Conservation (phyloP, 2,329 filamentous ascomycete genomes). For the Dactylellina leptospora region DNA sequence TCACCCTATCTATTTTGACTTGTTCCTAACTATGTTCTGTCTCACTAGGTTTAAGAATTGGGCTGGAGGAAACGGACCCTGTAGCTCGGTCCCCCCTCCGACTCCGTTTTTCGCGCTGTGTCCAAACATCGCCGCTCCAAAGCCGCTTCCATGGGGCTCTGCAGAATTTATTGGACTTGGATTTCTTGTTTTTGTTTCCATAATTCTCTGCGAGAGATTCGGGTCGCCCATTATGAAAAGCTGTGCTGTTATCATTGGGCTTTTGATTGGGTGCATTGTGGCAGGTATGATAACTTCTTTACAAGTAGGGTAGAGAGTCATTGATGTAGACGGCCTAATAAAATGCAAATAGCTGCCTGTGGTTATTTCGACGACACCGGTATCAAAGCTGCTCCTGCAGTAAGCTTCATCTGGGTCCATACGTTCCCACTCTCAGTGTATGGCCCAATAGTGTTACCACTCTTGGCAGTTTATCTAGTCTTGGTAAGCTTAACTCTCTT, state of each 20-base stretch:
- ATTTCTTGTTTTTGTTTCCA: slow-evolving; percentile 73
- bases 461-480: slow-evolving; percentile 14
- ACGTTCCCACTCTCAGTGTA: slow-evolving; percentile 74
- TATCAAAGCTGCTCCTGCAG: slow-evolving; percentile 69
- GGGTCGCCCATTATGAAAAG: slow-evolving; percentile 74
- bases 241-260: slow-evolving; percentile 71
- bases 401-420: slow-evolving; percentile 75
- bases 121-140: slow-evolving; percentile 68
- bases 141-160: slow-evolving; percentile 75
- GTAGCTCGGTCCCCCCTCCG: slow-evolving; percentile 64
- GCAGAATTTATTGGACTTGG: slow-evolving; percentile 74
- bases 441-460: slow-evolving; percentile 71
- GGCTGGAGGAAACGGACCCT: slow-evolving; percentile 73
- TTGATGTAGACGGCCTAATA: neutral
- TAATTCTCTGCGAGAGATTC: slow-evolving; percentile 74
- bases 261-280: slow-evolving; percentile 73
- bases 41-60: slow-evolving; percentile 68
- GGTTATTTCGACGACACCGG: slow-evolving; percentile 71
- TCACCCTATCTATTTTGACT: neutral
- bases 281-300: slow-evolving; percentile 61
- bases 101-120: slow-evolving; percentile 67
- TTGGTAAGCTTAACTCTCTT: no score
- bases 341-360: slow-evolving; percentile 61
- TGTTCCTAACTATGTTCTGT: neutral
- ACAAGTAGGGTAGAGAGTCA: neutral